A percentile compares a stretch with the other conserved stretches of the same genome.
Evolutionary conservation across 768 basidiomycete genomes (phyloP).

Genomic region (Mycena vitilis): DNA sequence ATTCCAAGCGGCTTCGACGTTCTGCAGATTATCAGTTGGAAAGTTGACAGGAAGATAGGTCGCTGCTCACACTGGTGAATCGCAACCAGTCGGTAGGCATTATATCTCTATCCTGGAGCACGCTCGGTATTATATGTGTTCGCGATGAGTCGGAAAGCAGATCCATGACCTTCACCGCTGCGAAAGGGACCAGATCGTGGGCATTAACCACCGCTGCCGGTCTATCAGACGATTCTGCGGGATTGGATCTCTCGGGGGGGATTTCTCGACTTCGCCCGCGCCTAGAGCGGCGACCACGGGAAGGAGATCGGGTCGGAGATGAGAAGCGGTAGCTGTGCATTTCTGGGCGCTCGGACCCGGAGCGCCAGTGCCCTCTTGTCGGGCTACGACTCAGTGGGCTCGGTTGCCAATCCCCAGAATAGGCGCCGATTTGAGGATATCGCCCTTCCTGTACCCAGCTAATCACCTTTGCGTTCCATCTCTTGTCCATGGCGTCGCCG

Average conservation of each 20-base stretch:
- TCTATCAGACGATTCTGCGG: neutral
- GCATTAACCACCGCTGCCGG: neutral
- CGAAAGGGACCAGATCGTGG: neutral
- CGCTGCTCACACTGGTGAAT: constrained; percentile 2
- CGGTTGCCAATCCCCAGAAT: neutral
- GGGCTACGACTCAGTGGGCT: neutral
- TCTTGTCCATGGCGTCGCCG: constrained; percentile 40
- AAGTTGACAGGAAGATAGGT: too few species aligned
- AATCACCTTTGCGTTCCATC: constrained; percentile 23
- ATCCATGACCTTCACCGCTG: constrained; percentile 20
- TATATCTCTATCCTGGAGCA: constrained; percentile 12
- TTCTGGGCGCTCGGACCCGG: neutral
- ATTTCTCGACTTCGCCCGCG: neutral
- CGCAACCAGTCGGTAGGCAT: constrained; percentile 8
- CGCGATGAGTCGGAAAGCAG: neutral
- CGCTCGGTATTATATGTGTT: neutral
- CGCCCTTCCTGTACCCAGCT: constrained; percentile 13
- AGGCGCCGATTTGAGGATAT: neutral
- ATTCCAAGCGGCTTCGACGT: constrained; percentile 15
- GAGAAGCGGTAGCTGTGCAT: neutral
- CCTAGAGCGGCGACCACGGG: neutral
- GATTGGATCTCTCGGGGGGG: neutral
- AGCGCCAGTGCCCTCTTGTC: neutral
- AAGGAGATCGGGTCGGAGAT: neutral
- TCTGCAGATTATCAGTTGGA: neutral